Evolutionary conservation across 495 filamentous ascomycete genomes (phyloP), one percentile per base, ranked within the genome.

Genomic region (Xylaria longipes): DNA sequence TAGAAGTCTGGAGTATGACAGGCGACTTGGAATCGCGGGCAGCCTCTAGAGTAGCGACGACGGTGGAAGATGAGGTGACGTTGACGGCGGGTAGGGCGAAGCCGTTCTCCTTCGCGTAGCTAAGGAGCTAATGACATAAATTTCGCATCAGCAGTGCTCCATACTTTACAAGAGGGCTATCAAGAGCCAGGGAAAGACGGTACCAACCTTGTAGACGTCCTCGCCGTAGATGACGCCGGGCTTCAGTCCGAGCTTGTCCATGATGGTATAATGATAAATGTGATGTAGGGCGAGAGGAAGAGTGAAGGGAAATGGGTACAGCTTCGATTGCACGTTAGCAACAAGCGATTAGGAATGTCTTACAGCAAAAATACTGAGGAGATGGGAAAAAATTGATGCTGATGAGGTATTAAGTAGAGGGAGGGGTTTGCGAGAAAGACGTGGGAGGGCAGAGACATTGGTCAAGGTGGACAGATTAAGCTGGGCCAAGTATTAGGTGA

Each of bases 71-170:
- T 60, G 93, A 97, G 74, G 96, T 98, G 76, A 97, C 93, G 82
- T 97, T 96, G 81, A 98, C 95, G 81, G 92, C 92, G 69, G 96
- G 96, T 73, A 98, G 93, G 78, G 96, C 95, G 75, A 93, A 98
- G 46, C 89, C 82, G 71, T 95, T 86, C 86, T 96, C 88, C 78
- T 94, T 90, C 61, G 91, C 91, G 81, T 97, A 92, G 80, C 92
- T 88, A 87, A 97, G 97, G 74, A 97, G 92, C 85, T 87, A 56
- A 25, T 43, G 29, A 15, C 5, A 62, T 1, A 22, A 37, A 20
- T 65, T 31, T 14, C 14, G 20, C 43, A 41, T 70, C 17, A 71
- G 62, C 37, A 57, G n/a, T 45, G 52, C n/a, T 39, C 61, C 2
- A 35, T 20, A 22, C 29, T 22, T 43, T 14, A 4, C 11, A 20